Base-by-base conservation (phyloP, 768 basidiomycete genomes). In the Kwoniella sp. region DNA sequence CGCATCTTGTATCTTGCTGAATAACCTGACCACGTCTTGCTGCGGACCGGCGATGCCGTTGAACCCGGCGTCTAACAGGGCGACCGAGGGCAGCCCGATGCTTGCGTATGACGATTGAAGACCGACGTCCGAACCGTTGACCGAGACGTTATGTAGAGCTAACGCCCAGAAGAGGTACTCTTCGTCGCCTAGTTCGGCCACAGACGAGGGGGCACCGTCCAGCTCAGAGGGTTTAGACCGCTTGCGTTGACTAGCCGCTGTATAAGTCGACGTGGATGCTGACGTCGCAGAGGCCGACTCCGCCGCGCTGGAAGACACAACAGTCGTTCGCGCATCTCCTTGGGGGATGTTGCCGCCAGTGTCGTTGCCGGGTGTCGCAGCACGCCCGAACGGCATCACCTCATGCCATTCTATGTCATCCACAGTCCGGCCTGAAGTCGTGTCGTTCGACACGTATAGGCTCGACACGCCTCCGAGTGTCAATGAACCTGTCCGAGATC, bases 21-120 rank as follows among this genome's bases (percentile, higher is more conserved):
- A 73, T 8, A 73, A 23, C 42, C 42, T 52, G 9, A 59, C 51
- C 27, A 73, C 71, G 47, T 67, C 71, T 41, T 68, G 59, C 38
- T 62, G 57, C 0, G 71, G 71, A 9, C 67, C 71, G 22, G 53
- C 64, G 43, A 73, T 66, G 1, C 71, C 71, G 46, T 66, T 69
- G 23, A 57, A 62, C 6, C 71, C 71, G 5, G 63, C 58, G 44
- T 73, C 71, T 6, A 73, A 56, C 3, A 73, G 47, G 0, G 69
- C 69, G 28, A 67, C 60, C 0, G 56, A 57, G 9, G 48, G 46
- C 7, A 63, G 26, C 6, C 58, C 54, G 14, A 56, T 28, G 37
- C 56, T 34, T 17, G 59, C 32, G 46, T 71, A 73, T 11, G 67
- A 61, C 22, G 69, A 59, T n/a, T 54, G 39, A 29, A 67, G 51